Base-by-base conservation (phyloP, 129 eudicot species). In the Arctium minus region DNA sequence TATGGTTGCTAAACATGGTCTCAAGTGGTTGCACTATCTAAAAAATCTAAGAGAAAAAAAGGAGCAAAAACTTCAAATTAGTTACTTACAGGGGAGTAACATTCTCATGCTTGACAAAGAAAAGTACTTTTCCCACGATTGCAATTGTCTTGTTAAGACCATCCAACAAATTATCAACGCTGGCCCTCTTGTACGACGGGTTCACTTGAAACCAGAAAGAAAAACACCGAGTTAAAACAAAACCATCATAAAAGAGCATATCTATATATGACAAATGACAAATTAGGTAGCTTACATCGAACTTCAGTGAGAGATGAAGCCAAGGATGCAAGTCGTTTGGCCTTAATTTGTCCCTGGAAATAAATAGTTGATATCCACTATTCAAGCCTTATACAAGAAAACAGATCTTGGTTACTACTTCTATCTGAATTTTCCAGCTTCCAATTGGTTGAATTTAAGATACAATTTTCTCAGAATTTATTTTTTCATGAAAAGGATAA, bases 111-210 rank as follows among this genome's bases (percentile, higher is more conserved):
- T 86, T 88, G 62, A 93, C 73, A 38, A 88, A 89, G 86, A 80
- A 86, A 46, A 96, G 70, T 12, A 96, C 99, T 89, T 88, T 96
- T 75, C 97, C 95, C 18, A 88, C 79, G 33, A 96, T 33, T 70
- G 95, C 98, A 76, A 83, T 83, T 79, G 84, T 75, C 90, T 86
- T 96, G 85, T 96, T 96, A 75, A 91, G 81, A 72, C 99, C 99
- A 62, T 91, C 94, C 37, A 68, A 78, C 67, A 96, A 85, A 84
- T 71, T 82, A 83, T 92, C 94, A 71, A 93, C 37, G 8, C 89
- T 86, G 36, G 83, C 88, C 85, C 88, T 89, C 85, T 70, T 82
- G 90, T 96, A 83, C 27, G 90, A 78, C 35, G 90, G 86, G 72
- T 86, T 89, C 88, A 90, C 99, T 94, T 75, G 74, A 76, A 77